A percentile compares a stretch with the other conserved stretches of the same genome.
phyloP scores from a whole-genome alignment of 2,329 filamentous ascomycete species.

The Tolypocladium amazonense region DNA sequence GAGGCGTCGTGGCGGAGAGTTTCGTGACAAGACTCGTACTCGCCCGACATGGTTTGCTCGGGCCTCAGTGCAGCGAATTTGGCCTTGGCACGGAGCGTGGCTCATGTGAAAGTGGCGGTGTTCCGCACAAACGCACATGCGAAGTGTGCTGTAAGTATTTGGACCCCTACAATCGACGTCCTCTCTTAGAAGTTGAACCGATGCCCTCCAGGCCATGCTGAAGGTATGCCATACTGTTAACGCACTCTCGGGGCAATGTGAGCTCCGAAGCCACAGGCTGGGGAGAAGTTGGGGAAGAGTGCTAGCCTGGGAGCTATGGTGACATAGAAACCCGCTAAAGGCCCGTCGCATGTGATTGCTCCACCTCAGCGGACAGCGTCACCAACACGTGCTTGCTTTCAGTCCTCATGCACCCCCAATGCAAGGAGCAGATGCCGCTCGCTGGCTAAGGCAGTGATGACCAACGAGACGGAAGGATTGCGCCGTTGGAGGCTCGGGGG shows the following conservation, averaged over 20 bases:
- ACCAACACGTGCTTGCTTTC: neutral
- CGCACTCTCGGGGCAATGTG: neutral
- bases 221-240: neutral
- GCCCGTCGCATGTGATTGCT: slow-evolving; percentile 1
- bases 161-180: too few relatives aligned
- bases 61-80: neutral
- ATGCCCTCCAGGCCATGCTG: too few relatives aligned
- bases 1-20: neutral
- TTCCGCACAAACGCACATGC: too few relatives aligned
- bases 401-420: neutral
- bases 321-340: neutral
- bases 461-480: neutral
- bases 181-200: too few relatives aligned
- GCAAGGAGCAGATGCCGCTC: neutral
- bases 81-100: neutral
- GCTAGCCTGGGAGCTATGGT: neutral
- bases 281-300: too few relatives aligned
- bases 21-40: neutral
- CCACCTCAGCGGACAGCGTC: neutral
- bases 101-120: neutral
- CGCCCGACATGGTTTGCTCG: neutral
- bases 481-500: neutral
- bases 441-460: neutral
- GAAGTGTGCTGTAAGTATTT: too few relatives aligned
- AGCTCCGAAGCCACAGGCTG: neutral